These are phyloP conservation scores for Patellifolia procumbens DNA, from an alignment of 179 eudicot species.

Conservation along the genomic window DNA sequence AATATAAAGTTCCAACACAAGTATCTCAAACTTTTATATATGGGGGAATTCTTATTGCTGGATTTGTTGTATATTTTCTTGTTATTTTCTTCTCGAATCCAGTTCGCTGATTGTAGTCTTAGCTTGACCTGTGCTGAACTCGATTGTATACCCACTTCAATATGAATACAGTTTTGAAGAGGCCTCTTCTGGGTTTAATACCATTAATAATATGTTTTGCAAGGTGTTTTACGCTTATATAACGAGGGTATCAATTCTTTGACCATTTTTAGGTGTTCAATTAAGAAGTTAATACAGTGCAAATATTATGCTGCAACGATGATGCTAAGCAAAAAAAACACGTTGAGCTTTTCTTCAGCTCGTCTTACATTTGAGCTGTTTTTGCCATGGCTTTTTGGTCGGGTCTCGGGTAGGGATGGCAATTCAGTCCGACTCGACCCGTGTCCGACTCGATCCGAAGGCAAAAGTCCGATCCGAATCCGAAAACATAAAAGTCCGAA, in stretches of 20 bases:
- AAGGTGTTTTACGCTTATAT: neutral
- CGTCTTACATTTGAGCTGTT: too few relatives aligned
- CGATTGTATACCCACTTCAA: slow-evolving; percentile 1
- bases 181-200: neutral
- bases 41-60: slow-evolving; percentile 90
- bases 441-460: too few relatives aligned
- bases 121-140: neutral
- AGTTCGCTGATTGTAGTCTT: slow-evolving; percentile 47
- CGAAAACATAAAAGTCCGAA: too few relatives aligned
- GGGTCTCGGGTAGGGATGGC: too few relatives aligned
- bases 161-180: slow-evolving; percentile 25
- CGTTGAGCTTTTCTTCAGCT: neutral
- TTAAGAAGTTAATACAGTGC: too few relatives aligned
- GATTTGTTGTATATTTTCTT: slow-evolving; percentile 86
- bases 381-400: too few relatives aligned
- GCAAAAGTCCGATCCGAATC: too few relatives aligned
- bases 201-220: neutral
- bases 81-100: slow-evolving; percentile 94
- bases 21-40: slow-evolving; percentile 79
- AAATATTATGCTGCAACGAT: too few relatives aligned
- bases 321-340: too few relatives aligned
- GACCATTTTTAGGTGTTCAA: neutral
- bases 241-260: too few relatives aligned
- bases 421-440: too few relatives aligned
- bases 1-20: slow-evolving; percentile 69